Percentiles rank a stretch among this genome's conserved stretches.
Conservation (phyloP, 2,329 filamentous ascomycete species). For the Rutstroemia sp. region DNA sequence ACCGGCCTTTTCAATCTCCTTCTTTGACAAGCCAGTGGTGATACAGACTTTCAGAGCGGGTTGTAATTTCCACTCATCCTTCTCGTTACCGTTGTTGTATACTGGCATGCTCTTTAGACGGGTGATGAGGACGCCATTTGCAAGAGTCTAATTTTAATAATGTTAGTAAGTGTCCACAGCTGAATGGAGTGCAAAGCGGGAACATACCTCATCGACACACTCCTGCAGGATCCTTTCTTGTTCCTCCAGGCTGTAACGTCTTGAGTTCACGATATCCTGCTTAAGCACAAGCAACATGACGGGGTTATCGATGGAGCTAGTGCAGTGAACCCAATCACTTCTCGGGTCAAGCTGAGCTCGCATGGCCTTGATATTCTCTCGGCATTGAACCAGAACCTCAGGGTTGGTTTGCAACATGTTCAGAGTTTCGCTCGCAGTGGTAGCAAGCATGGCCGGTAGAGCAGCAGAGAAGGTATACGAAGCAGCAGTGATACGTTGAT, state of each 20-base stretch:
- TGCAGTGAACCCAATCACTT: slow-evolving; percentile 86
- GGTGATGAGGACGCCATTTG: slow-evolving; percentile 85
- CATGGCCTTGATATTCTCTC: slow-evolving; percentile 84
- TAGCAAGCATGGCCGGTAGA: slow-evolving; percentile 84
- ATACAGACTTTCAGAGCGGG: slow-evolving; percentile 89
- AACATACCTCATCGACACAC: slow-evolving; percentile 84
- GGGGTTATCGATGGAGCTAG: slow-evolving; percentile 77
- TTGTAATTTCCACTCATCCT: slow-evolving; percentile 60
- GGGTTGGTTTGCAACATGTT: slow-evolving; percentile 80
- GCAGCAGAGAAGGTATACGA: slow-evolving; percentile 96
- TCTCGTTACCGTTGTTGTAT: slow-evolving; percentile 55
- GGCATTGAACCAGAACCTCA: slow-evolving; percentile 67
- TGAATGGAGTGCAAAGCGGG: background rate
- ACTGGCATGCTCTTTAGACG: slow-evolving; percentile 74
- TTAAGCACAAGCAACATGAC: slow-evolving; percentile 80
- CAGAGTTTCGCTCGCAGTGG: slow-evolving; percentile 90
- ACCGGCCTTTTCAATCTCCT: slow-evolving; percentile 93
- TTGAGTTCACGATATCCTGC: slow-evolving; percentile 67
- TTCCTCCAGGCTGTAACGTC: slow-evolving; percentile 62
- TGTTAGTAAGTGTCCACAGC: no score
- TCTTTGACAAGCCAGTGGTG: slow-evolving; percentile 79
- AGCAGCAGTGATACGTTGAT: slow-evolving; percentile 87
- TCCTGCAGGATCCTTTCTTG: slow-evolving; percentile 84
- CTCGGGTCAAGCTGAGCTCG: slow-evolving; percentile 81
- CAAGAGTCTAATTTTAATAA: slow-evolving; percentile 52